Evolutionary conservation across 148 eudicot genomes (phyloP).

Genomic region (Camellia granthamiana): DNA sequence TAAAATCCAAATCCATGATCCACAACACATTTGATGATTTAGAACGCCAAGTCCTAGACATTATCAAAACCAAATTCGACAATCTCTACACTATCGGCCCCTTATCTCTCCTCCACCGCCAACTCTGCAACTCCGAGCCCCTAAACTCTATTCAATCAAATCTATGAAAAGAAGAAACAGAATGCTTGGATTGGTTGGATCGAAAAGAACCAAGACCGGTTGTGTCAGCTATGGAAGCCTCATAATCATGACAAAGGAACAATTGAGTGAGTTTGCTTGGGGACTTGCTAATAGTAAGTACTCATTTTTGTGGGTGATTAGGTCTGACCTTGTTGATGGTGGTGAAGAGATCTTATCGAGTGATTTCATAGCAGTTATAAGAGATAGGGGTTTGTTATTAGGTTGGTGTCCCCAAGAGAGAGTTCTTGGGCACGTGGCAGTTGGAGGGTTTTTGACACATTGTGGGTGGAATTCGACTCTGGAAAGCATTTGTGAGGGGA

Average conservation of each 20-base stretch:
- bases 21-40: constrained; percentile 28
- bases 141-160: constrained; percentile 16
- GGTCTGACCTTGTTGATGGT: constrained; percentile 26
- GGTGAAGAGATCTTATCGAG: constrained; percentile 1
- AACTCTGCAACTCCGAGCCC: not conserved
- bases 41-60: constrained; percentile 20
- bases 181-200: constrained; percentile 50
- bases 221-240: constrained; percentile 30
- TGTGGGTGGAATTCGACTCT: constrained; percentile 35
- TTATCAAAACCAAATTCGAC: not conserved
- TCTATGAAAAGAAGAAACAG: constrained; percentile 41
- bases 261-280: constrained; percentile 29
- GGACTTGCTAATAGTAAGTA: constrained; percentile 28
- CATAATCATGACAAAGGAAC: constrained; percentile 10
- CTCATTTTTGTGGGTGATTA: constrained; percentile 28
- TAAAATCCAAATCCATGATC: not conserved
- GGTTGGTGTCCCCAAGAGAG: constrained; percentile 30
- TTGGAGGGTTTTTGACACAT: constrained; percentile 33
- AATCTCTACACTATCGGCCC: constrained; percentile 21
- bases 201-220: constrained; percentile 23
- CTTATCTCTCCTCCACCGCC: not conserved
- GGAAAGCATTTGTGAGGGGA: constrained; percentile 39
- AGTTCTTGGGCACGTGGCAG: constrained; percentile 20
- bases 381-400: constrained; percentile 14
- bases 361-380: constrained; percentile 17